Evolutionary conservation across 2,329 filamentous ascomycete genomes (phyloP).

Genomic region (Aureobasidium subglaciale): DNA sequence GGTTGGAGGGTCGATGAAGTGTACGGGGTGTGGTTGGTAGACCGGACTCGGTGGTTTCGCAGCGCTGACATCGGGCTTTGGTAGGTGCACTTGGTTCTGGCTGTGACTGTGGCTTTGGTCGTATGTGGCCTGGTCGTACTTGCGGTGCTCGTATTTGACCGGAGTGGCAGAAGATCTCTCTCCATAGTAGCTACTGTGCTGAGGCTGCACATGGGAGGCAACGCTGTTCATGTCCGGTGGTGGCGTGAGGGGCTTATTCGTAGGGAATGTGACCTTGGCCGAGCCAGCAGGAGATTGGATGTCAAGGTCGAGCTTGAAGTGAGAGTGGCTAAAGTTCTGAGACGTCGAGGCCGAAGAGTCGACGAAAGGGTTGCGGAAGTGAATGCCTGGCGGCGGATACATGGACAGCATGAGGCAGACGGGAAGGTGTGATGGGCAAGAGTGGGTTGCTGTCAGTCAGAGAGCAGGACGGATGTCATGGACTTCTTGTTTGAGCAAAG

Average conservation of each 20-base stretch:
- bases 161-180: conserved; percentile 18
- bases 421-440: neutral
- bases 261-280: conserved; percentile 16
- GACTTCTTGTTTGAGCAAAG: neutral
- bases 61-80: conserved; percentile 1
- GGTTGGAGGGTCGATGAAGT: conserved; percentile 17
- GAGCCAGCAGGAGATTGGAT: conserved; percentile 16
- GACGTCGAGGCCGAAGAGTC: conserved; percentile 22
- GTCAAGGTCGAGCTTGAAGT: conserved; percentile 18
- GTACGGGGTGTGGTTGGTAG: conserved; percentile 20
- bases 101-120: conserved; percentile 12
- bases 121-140: conserved; percentile 12
- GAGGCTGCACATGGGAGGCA: conserved; percentile 20
- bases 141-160: conserved; percentile 20
- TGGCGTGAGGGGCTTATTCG: conserved; percentile 26
- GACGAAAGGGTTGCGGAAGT: conserved; percentile 29
- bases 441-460: neutral
- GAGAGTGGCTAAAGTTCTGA: conserved; percentile 17
- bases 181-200: conserved; percentile 24
- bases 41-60: conserved; percentile 16
- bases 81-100: neutral
- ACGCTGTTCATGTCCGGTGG: conserved; percentile 30
- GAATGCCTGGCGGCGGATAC: conserved; percentile 29
- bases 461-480: neutral
- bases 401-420: conserved; percentile 27